phyloP scores from a whole-genome alignment of 2,329 filamentous ascomycete species.

The Boeremia exigua region DNA sequence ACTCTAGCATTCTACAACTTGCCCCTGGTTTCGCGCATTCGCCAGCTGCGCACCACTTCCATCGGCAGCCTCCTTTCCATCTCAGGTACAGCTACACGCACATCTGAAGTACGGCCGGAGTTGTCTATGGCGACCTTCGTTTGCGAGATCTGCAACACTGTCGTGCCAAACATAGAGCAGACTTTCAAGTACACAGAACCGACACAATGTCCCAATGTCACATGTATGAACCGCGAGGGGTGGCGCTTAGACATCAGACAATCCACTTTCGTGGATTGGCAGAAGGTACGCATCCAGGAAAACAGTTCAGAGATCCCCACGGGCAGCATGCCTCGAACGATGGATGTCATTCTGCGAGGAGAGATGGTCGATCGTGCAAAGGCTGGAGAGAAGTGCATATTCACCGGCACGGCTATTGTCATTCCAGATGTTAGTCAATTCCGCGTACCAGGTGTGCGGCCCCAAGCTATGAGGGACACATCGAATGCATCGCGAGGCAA shows the following conservation, averaged over 20 bases:
- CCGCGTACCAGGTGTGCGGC: slow-evolving; percentile 82
- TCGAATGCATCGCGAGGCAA: slow-evolving; percentile 73
- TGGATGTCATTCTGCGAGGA: slow-evolving; percentile 94
- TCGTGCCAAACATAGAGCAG: slow-evolving; percentile 91
- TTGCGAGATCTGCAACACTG: slow-evolving; percentile 84
- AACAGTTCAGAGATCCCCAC: slow-evolving; percentile 98
- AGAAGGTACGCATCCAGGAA: slow-evolving; percentile 97
- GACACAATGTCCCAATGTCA: slow-evolving; percentile 88
- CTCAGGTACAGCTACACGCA: slow-evolving; percentile 94
- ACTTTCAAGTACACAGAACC: slow-evolving; percentile 98
- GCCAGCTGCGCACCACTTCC: slow-evolving; percentile 83
- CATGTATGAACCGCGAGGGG: slow-evolving; percentile 86
- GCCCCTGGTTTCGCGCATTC: slow-evolving; percentile 83
- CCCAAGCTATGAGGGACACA: slow-evolving; percentile 84
- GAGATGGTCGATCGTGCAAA: slow-evolving; percentile 98
- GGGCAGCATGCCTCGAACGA: slow-evolving; percentile 96
- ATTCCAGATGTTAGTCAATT: slow-evolving; percentile 97
- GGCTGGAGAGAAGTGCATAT: slow-evolving; percentile 97
- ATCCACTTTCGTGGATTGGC: slow-evolving; percentile 98
- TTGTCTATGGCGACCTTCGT: slow-evolving; percentile 90
- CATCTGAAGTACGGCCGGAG: slow-evolving; percentile 95
- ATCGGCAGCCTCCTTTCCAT: slow-evolving; percentile 95
- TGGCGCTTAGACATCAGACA: slow-evolving; percentile 97
- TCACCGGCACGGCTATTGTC: slow-evolving; percentile 94
- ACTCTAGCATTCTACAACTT: slow-evolving; percentile 92